Evolutionary conservation across 2,329 filamentous ascomycete species (phyloP).

Genomic region (Aspergillus oerlinghausenensis): DNA sequence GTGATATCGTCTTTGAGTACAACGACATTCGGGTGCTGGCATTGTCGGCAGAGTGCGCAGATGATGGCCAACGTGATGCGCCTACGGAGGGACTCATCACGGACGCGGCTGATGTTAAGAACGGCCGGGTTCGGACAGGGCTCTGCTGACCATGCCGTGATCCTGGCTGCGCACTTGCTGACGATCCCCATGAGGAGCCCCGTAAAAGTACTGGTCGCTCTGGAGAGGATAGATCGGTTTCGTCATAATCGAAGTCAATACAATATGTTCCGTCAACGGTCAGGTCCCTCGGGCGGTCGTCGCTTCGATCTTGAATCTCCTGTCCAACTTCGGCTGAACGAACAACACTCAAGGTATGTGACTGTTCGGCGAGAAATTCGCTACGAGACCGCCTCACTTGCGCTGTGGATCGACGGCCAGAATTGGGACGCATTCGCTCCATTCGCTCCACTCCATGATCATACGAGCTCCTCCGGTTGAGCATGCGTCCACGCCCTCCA

Average conservation of each 20-base stretch:
- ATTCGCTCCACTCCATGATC: constrained; percentile 26
- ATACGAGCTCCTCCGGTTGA: constrained; percentile 27
- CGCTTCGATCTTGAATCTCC: not conserved
- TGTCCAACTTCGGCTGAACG: not conserved
- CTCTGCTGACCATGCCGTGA: not conserved
- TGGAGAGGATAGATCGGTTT: constrained; percentile 1
- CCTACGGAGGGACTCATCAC: constrained; percentile 4
- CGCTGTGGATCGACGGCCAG: constrained; percentile 4
- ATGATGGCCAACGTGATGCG: not conserved
- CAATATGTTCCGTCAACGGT: constrained; percentile 3
- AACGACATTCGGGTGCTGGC: not conserved
- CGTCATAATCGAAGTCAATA: constrained; percentile 6
- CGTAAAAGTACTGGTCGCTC: constrained; percentile 1
- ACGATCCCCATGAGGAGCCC: constrained; percentile 7
- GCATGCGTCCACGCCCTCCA: constrained; percentile 16
- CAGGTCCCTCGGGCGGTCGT: not conserved
- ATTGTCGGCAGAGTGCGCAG: not conserved
- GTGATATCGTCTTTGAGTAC: constrained; percentile 8
- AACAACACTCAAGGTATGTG: constrained; percentile 1
- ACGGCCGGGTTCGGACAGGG: constrained; percentile 2
- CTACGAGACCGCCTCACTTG: constrained; percentile 17
- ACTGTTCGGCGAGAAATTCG: constrained; percentile 13
- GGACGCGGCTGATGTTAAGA: not conserved
- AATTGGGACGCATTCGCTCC: constrained; percentile 4
- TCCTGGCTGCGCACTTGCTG: constrained; percentile 1